phyloP scores from a whole-genome alignment of 1,284 basidiomycete species.

The Rhodotorula sp. region DNA sequence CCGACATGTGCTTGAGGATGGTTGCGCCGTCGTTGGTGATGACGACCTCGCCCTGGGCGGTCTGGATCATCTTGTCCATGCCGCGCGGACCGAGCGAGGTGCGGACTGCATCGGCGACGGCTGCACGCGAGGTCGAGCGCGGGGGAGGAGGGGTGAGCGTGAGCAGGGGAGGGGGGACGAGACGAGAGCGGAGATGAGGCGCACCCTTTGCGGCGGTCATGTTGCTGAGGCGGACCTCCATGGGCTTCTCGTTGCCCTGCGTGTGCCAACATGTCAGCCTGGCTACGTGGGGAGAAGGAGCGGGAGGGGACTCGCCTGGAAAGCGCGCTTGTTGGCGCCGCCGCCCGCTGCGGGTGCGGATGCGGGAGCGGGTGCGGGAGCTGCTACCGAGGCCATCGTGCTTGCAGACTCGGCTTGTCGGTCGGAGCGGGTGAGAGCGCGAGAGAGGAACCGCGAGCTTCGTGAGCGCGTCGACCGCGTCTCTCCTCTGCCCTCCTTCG shows the following conservation, averaged over 20 bases:
- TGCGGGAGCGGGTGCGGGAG: background rate
- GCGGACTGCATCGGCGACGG: conserved; percentile 95
- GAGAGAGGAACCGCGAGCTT: background rate
- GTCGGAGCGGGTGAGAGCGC: background rate
- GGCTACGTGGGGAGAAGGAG: conserved; percentile 37
- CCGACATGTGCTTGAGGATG: conserved; percentile 95
- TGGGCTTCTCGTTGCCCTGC: conserved; percentile 72
- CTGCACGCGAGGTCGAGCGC: conserved; percentile 56
- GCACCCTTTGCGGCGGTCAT: conserved; percentile 93
- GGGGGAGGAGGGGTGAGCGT: background rate
- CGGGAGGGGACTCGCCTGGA: conserved; percentile 3
- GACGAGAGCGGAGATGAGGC: conserved; percentile 37
- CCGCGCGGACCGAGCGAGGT: conserved; percentile 96
- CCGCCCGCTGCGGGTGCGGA: background rate
- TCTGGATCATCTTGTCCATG: conserved; percentile 98
- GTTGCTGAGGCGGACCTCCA: conserved; percentile 91
- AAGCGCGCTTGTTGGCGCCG: conserved; percentile 8
- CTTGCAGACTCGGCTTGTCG: too few species aligned
- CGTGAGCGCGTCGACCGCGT: too few species aligned
- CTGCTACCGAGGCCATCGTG: conserved; percentile 8
- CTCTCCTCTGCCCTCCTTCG: background rate
- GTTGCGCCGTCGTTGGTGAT: conserved; percentile 99
- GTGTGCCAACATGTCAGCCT: conserved; percentile 45
- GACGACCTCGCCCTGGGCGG: conserved; percentile 91
- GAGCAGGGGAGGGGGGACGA: background rate